Evolutionary conservation across 331 rosid genomes (phyloP), one percentile per base, ranked within the genome.

Genomic region (Ulmus americana): DNA sequence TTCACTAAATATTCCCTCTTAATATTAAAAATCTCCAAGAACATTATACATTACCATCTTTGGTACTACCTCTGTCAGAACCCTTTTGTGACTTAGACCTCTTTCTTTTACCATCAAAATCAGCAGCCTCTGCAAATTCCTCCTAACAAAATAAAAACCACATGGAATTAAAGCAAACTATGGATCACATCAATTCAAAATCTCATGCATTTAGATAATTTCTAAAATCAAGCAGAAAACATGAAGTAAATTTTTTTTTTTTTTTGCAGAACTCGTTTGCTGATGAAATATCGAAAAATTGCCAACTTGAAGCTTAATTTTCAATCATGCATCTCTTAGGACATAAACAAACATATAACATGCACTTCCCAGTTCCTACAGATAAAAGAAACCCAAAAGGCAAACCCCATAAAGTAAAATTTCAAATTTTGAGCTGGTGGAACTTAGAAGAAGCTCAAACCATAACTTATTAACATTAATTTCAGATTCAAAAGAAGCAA

Each of bases 61-160:
- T 63, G 22, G 15, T n/a, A 41, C 61, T 45, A 56, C 12, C 66
- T 18, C 18, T 65, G 16, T 14, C 49, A 46, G 61, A 12, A 28
- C 63, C 63, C 8, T 52, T 65, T 46, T 69, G 62, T 6, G 80
- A 81, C 78, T 76, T 82, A 43, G 69, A 55, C 70, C 70, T 85
- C 83, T 82, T 84, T 70, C 59, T 55, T 64, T 64, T 79, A 43
- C 20, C 75, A 77, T 76, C 77, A 64, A 79, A 39, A 7, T 81
- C 77, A 42, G 82, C 61, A 66, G 78, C 68, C 73, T 89, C 95
- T 0, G 86, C 84, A 61, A 87, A 82, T 46, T 85, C 91, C 43
- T 79, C 95, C 99, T 94, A 80, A 16, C 72, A 61, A 8, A 35
- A 7, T 42, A 45, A 40, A 39, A 6, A 28, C 0, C 35, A 28